These are phyloP conservation scores for Aspergillus sclerotiicarbonarius DNA, from an alignment of 495 filamentous ascomycete species.

Conservation along the genomic window DNA sequence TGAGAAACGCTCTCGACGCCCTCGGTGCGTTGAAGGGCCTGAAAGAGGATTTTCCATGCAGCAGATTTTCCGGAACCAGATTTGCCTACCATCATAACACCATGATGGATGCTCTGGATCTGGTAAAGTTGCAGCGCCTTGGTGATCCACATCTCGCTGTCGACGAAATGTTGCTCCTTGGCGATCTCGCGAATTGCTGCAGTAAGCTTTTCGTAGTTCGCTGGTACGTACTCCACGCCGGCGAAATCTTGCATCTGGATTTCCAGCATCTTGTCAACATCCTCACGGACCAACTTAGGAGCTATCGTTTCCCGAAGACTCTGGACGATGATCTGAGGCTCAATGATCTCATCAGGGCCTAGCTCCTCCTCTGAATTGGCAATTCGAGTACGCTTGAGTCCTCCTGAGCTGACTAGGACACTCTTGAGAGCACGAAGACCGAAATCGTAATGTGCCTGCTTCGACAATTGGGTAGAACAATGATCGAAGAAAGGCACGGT, in stretches of 20 bases:
- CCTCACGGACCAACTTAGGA: conserved; percentile 87
- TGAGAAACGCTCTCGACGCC: conserved; percentile 91
- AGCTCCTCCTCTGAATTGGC: conserved; percentile 53
- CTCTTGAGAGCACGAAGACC: conserved; percentile 96
- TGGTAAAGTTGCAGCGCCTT: conserved; percentile 96
- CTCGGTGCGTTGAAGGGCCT: conserved; percentile 87
- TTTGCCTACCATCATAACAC: conserved; percentile 99
- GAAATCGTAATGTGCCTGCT: conserved; percentile 99
- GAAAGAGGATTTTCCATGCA: conserved; percentile 91
- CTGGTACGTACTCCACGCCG: conserved; percentile 87
- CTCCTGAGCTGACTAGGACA: conserved; percentile 94
- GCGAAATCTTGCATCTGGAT: conserved; percentile 89
- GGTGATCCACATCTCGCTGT: conserved; percentile 92
- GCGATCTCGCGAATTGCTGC: conserved; percentile 80
- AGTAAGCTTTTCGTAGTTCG: conserved; percentile 74
- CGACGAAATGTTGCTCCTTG: conserved; percentile 74
- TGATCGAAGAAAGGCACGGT: conserved; percentile 97
- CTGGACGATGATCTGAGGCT: conserved; percentile 98
- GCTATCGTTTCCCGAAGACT: conserved; percentile 98
- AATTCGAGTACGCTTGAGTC: conserved; percentile 83
- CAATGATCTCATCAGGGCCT: conserved; percentile 70
- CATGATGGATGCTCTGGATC: conserved; percentile 95
- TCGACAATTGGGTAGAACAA: conserved; percentile 75
- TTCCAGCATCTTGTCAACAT: conserved; percentile 81
- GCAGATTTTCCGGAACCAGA: conserved; percentile 94